Evolutionary conservation across 805 yeast genomes (phyloP).

Genomic region (Metschnikowia peoriensis): DNA sequence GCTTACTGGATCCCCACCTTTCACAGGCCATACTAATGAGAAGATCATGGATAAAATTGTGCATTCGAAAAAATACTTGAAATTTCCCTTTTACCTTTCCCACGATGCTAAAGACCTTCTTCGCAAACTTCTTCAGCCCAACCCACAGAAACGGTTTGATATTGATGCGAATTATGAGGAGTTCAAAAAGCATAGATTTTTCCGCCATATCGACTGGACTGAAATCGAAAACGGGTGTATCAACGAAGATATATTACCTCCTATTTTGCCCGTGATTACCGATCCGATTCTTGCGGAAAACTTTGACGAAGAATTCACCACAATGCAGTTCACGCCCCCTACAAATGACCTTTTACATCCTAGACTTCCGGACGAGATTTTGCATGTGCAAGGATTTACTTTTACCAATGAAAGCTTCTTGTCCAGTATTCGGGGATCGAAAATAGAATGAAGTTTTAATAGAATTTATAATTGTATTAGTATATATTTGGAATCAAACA

Average conservation of each 20-base stretch:
- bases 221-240: constrained; percentile 47
- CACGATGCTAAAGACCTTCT: constrained; percentile 78
- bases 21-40: constrained; percentile 78
- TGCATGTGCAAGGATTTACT: constrained; percentile 42
- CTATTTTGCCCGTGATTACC: constrained; percentile 79
- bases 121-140: constrained; percentile 62
- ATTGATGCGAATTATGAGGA: constrained; percentile 52
- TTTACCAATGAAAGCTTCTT: constrained; percentile 40
- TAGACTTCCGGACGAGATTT: constrained; percentile 25
- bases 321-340: constrained; percentile 49
- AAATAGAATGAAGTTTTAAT: no score
- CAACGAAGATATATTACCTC: constrained; percentile 52
- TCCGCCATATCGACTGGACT: constrained; percentile 74
- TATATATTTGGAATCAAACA: background rate
- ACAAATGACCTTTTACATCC: background rate
- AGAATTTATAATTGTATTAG: background rate
- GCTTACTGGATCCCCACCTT: constrained; percentile 85
- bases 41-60: constrained; percentile 72
- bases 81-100: constrained; percentile 72
- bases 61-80: constrained; percentile 55
- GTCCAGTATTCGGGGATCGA: constrained; percentile 9
- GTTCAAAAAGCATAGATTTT: constrained; percentile 67
- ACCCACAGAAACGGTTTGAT: constrained; percentile 57
- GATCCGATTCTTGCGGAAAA: constrained; percentile 83
- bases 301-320: constrained; percentile 77